Evolutionary conservation across 2,329 filamentous ascomycete genomes (phyloP), one percentile per base, ranked within the genome.

Genomic region (Fonsecaea erecta): DNA sequence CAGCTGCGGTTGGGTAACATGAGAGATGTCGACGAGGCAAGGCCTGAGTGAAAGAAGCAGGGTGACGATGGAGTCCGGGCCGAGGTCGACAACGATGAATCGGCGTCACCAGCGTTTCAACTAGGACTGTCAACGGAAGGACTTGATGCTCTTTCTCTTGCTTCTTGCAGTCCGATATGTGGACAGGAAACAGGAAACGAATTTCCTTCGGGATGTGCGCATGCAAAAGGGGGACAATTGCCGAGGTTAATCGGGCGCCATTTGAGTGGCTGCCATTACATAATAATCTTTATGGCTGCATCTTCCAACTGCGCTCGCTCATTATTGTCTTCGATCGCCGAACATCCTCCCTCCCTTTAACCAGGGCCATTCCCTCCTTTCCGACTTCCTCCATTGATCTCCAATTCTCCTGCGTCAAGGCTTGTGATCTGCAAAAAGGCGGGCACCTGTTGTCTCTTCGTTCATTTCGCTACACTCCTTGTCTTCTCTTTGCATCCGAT

Each of bases 391-490:
- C 64, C 64, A 59, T 63, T 37, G 21, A 30, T 59, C 46, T 51
- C 60, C 64, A 59, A 62, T 60, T 60, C 37, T 51, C 26, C 52
- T 61, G 52, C 52, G 63, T 61, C 57, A 56, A 51, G 53, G 24
- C 18, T 16, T 37, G 57, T 43, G 46, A 60, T 2, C 43, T 65
- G 61, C 58, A 60, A 65, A 61, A 58, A 55, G n/a, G 62, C 57
- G 62, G 62, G 62, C 56, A 64, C 62, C 58, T 35, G 55, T 65
- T 46, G 55, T 16, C 52, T 35, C n/a, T 43, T 46, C 34, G 9
- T 35, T 48, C 48, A 53, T 60, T 40, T 52, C 46, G 21, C 18
- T 48, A 26, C 24, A 43, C 30, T 34, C 28, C 52, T 52, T 40
- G 21, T 52, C 26, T 54, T 34, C 35, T 37, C 35, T 52, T 26